Evolutionary conservation across 164 flowering plant species (phyloP), one percentile per base, ranked within the genome.

Genomic region (Dillenia turbinata): DNA sequence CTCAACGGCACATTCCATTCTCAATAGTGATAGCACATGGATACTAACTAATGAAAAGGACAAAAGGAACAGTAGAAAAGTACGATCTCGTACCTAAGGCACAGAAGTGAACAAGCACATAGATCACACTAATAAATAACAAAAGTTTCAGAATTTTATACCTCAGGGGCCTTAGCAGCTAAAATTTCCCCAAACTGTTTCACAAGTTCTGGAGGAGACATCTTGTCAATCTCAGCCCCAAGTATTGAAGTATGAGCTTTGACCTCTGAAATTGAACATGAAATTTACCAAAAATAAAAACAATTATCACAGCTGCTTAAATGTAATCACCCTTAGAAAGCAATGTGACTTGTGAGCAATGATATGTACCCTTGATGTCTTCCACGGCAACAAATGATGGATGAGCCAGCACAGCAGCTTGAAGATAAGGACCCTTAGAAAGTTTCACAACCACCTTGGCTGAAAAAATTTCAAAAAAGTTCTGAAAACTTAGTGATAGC

Each of bases 211-310:
- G 89, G 96, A 47, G 98, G 98, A 58, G 86, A 74, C 14, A 64
- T 16, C 0, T 79, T 26, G 68, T 92, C 98, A 51, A 69, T 58
- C 72, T 90, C 96, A 49, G 92, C 98, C 62, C 88, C 98, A 44
- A 92, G 64, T 16, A 92, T 49, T 3, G 95, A 55, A 72, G 79
- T 73, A 11, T 85, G 98, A 62, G 53, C 78, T 73, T 80, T 81
- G 55, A 90, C 81, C 61, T 43, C 98, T 92, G 83, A 53, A 69
- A 74, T 49, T 8, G 33, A 61, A 67, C 9, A 9, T 33, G 11
- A 60, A 26, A 26, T 7, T 12, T 9, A 10, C 44, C 11, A 24
- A 26, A 49, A 12, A 17, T 46, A 22, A 45, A 50, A 14, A 16
- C 17, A 62, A 54, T 1, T 26, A 49, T 9, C 17, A 13, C 22